Evolutionary conservation across 2,329 filamentous ascomycete genomes (phyloP).

Genomic region (Acephala macrosclerotiorum): DNA sequence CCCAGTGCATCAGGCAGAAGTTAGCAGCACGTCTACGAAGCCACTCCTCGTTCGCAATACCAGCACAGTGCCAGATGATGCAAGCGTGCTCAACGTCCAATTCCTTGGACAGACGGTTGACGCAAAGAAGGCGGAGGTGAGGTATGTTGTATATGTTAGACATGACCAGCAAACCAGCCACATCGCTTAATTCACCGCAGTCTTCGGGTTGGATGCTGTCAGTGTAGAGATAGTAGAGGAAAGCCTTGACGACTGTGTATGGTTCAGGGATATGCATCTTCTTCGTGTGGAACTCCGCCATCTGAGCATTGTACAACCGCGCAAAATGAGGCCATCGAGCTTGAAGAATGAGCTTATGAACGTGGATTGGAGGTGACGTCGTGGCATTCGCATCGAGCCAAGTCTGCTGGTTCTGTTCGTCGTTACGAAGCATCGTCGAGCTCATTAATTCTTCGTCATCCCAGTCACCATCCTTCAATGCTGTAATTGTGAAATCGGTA

Average conservation of each 20-base stretch:
- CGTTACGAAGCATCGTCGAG: conserved; percentile 56
- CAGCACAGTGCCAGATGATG: conserved; percentile 94
- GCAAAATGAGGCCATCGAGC: conserved; percentile 97
- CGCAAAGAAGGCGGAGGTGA: conserved; percentile 86
- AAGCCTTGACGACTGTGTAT: conserved; percentile 91
- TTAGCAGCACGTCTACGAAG: conserved; percentile 84
- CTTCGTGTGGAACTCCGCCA: conserved; percentile 97
- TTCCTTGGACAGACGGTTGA: conserved; percentile 88
- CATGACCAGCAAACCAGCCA: conserved; percentile 95
- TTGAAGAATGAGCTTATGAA: conserved; percentile 93
- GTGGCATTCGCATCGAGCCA: conserved; percentile 68
- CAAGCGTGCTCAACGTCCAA: conserved; percentile 95
- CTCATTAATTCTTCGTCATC: conserved; percentile 67
- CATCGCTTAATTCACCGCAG: conserved; percentile 77
- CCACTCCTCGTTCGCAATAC: conserved; percentile 91
- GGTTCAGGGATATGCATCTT: conserved; percentile 98
- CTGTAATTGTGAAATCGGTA: conserved; percentile 90
- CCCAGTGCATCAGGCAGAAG: conserved; percentile 95
- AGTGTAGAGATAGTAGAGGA: conserved; percentile 95
- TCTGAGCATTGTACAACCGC: conserved; percentile 89
- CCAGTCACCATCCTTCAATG: conserved; percentile 76
- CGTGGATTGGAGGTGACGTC: conserved; percentile 86
- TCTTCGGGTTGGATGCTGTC: conserved; percentile 77
- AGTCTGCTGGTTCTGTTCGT: conserved; percentile 49
- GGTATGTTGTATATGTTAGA: conserved; percentile 98